These are phyloP conservation scores for Allomyces macrogynus DNA, from an alignment of 192 early-diverging fungal genomes.

Conservation along the genomic window DNA sequence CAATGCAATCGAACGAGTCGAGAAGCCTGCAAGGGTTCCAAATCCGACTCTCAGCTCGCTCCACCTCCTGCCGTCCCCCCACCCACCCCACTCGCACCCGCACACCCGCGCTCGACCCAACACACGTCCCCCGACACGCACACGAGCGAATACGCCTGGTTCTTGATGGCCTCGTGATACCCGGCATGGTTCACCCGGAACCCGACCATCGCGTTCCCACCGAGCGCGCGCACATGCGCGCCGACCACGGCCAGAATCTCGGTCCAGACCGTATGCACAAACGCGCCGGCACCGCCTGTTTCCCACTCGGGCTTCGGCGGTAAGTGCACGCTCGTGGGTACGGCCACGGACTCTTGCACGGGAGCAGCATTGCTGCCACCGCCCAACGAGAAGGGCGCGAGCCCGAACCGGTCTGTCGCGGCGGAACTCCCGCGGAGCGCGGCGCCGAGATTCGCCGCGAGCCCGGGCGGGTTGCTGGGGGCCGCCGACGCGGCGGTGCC, in stretches of 20 bases:
- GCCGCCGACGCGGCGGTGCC: constrained; percentile 12
- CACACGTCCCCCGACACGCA: constrained; percentile 38
- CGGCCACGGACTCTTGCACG: neutral
- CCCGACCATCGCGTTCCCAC: constrained; percentile 51
- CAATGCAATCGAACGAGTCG: too few relatives aligned
- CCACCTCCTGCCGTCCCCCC: too few relatives aligned
- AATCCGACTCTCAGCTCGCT: too few relatives aligned
- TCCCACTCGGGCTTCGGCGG: constrained; percentile 15
- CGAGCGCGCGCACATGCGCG: constrained; percentile 44
- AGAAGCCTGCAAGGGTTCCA: too few relatives aligned
- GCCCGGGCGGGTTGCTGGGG: neutral
- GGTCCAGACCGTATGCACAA: constrained; percentile 41
- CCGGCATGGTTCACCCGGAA: constrained; percentile 41
- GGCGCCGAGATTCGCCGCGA: neutral
- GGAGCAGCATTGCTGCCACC: neutral
- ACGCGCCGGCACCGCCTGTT: constrained; percentile 44
- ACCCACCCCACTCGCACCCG: too few relatives aligned
- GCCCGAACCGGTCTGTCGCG: constrained; percentile 11
- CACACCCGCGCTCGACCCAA: neutral
- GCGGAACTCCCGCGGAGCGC: neutral
- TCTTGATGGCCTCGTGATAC: constrained; percentile 44
- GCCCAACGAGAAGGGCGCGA: neutral
- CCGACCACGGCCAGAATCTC: constrained; percentile 43
- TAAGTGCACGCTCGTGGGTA: neutral
- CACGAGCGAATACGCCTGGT: constrained; percentile 48